A percentile compares a stretch with the other conserved stretches of the same genome.
Evolutionary conservation across 2,329 filamentous ascomycete species (phyloP).

Genomic region (Fusarium agapanthi): DNA sequence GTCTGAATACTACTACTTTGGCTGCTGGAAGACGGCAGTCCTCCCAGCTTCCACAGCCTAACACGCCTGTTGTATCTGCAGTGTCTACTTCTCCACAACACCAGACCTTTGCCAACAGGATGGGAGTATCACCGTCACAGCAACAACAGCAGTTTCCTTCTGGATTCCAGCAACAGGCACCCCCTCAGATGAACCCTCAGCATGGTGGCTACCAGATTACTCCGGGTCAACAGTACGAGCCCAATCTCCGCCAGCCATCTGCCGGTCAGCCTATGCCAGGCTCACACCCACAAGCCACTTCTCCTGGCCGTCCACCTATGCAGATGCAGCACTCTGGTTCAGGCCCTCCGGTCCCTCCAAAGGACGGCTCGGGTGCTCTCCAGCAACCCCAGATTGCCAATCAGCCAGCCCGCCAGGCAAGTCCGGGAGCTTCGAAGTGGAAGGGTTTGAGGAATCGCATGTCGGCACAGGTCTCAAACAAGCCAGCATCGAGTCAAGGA

Average conservation of each 20-base stretch:
- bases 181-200: not conserved
- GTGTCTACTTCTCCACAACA: conserved; percentile 23
- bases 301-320: conserved; percentile 18
- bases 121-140: conserved; percentile 20
- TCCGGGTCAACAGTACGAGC: conserved; percentile 22
- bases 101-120: conserved; percentile 23
- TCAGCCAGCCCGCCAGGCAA: conserved; percentile 24
- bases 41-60: conserved; percentile 16
- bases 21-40: conserved; percentile 22
- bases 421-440: conserved; percentile 44
- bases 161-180: not conserved
- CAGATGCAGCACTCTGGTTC: conserved; percentile 23
- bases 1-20: conserved; percentile 18
- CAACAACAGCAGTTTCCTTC: conserved; percentile 21
- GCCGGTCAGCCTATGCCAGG: conserved; percentile 16
- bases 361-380: conserved; percentile 7
- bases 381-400: conserved; percentile 15
- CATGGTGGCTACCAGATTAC: conserved; percentile 19
- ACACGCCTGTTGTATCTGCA: conserved; percentile 21
- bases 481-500: conserved; percentile 20
- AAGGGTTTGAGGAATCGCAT: conserved; percentile 47
- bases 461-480: conserved; percentile 43
- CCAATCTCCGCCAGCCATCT: conserved; percentile 3
- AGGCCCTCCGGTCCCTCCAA: conserved; percentile 21
- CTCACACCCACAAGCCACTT: conserved; percentile 18